Evolutionary conservation across 345 rosid genomes (phyloP).

Genomic region (Arabidopsis thaliana): DNA sequence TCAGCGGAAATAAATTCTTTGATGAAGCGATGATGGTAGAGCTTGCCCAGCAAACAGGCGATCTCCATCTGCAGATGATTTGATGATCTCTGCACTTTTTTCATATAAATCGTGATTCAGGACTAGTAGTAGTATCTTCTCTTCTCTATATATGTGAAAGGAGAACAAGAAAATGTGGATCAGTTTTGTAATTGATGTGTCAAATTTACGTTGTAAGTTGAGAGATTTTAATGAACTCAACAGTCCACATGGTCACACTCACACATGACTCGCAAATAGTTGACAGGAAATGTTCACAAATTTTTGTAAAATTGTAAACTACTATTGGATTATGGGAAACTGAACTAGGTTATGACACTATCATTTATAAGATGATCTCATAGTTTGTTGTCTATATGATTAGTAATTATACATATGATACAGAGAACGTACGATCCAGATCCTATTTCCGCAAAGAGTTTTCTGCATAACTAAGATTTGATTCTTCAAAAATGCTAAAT

Average conservation of each 20-base stretch:
- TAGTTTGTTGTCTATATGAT: no score
- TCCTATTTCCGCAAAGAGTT: not conserved
- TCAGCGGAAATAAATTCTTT: slow-evolving; percentile 85
- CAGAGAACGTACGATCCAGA: no score
- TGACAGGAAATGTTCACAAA: no score
- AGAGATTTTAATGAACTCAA: not conserved
- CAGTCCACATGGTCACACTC: not conserved
- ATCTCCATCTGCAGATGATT: slow-evolving; percentile 77
- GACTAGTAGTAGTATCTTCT: not conserved
- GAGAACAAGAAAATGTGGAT: not conserved
- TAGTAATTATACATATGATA: no score
- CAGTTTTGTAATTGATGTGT: not conserved
- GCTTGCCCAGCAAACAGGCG: slow-evolving; percentile 84
- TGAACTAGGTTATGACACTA: no score
- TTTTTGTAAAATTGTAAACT: no score
- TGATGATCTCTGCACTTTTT: slow-evolving; percentile 33
- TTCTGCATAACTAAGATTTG: not conserved
- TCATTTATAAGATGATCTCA: no score
- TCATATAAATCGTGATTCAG: not conserved
- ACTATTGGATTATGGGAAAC: no score
- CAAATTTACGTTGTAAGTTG: not conserved
- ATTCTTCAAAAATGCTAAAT: not conserved
- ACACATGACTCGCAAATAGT: no score
- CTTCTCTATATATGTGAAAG: not conserved
- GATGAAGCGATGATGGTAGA: slow-evolving; percentile 91